Conservation (phyloP, 2,329 filamentous ascomycete species). For the Xylariales sp. region DNA sequence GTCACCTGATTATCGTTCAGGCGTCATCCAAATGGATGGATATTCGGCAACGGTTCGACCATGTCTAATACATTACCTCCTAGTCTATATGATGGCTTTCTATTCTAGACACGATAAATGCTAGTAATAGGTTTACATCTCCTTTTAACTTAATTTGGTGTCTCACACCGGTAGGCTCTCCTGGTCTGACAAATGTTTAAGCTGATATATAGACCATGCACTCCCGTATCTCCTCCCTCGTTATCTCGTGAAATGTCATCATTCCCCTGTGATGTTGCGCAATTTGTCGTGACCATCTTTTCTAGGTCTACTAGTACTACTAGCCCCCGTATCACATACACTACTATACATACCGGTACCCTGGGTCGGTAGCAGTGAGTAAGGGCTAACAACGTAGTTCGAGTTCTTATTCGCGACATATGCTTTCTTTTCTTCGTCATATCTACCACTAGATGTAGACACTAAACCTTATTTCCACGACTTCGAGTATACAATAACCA, state of each 20-base stretch:
- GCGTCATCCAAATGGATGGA: constrained; percentile 8
- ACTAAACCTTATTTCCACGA: not conserved
- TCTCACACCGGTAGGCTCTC: not conserved
- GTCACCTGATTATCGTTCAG: not conserved
- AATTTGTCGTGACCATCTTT: constrained; percentile 27
- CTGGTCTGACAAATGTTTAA: constrained; percentile 18
- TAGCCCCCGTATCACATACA: not conserved
- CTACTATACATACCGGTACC: not conserved
- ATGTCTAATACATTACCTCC: not conserved
- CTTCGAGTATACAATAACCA: not conserved
- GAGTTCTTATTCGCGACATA: not conserved
- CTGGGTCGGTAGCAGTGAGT: constrained; percentile 16
- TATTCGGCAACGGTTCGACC: constrained; percentile 23
- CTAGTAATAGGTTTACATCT: not conserved
- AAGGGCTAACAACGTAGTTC: not conserved
- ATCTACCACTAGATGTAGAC: not conserved
- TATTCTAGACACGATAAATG: constrained; percentile 4
- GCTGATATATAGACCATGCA: constrained; percentile 20
- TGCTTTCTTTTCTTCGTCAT: not conserved
- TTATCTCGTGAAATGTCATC: constrained; percentile 20
- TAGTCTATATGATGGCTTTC: not conserved
- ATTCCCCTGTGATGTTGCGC: constrained; percentile 28
- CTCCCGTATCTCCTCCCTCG: constrained; percentile 1
- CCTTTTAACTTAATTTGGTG: constrained; percentile 14
- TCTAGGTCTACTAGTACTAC: not conserved